Percentiles rank a stretch among this genome's conserved stretches.
Conservation (phyloP, 1,284 basidiomycete species). For the Leccinum fallax region DNA sequence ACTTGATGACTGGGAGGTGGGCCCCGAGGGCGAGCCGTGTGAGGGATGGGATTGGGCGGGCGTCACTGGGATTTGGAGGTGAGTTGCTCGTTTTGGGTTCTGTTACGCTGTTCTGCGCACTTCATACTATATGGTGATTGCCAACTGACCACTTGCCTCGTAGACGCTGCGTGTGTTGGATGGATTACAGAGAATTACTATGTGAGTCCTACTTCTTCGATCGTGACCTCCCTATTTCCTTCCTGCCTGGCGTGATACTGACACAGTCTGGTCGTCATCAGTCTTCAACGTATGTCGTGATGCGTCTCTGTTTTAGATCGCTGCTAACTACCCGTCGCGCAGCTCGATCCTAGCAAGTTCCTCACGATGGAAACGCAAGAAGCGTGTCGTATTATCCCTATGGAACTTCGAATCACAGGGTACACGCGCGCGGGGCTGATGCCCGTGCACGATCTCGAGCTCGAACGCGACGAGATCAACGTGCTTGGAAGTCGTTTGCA, state of each 20-base stretch:
- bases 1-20: constrained; percentile 20
- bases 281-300: constrained; percentile 25
- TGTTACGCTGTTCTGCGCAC: not conserved
- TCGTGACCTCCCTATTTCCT: not conserved
- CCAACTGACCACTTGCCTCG: constrained; percentile 11
- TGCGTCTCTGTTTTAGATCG: not conserved
- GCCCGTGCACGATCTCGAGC: constrained; percentile 29
- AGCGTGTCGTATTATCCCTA: constrained; percentile 55
- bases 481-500: not conserved
- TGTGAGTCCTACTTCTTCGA: constrained; percentile 37
- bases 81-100: constrained; percentile 11
- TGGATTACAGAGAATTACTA: constrained; percentile 56
- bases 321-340: not conserved
- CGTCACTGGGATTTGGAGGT: constrained; percentile 56
- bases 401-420: constrained; percentile 47
- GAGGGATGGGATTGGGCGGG: constrained; percentile 64
- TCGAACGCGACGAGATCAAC: not conserved
- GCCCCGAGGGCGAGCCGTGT: constrained; percentile 26
- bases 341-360: constrained; percentile 34
- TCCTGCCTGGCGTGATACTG: not conserved
- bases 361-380: constrained; percentile 41
- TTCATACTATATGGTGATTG: not conserved
- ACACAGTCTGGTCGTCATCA: constrained; percentile 3
- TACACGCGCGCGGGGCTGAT: constrained; percentile 44
- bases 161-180: constrained; percentile 59